Evolutionary conservation across 352 stramenopile species (phyloP).

Genomic region (Pythium phragmitis): DNA sequence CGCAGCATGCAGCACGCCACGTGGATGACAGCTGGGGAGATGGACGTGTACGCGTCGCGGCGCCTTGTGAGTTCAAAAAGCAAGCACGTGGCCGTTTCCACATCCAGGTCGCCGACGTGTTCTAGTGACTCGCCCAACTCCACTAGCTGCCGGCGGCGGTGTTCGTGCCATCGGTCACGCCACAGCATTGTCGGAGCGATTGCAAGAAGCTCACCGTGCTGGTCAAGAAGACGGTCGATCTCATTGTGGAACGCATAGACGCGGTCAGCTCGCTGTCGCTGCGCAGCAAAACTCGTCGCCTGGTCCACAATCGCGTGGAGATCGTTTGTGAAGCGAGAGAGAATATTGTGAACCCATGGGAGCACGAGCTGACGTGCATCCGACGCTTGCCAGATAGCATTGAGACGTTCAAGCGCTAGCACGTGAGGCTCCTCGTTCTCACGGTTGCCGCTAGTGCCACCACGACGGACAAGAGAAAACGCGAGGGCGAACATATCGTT

Average conservation of each 20-base stretch:
- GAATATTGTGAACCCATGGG: no score
- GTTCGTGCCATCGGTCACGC: slow-evolving; percentile 1
- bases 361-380: neutral
- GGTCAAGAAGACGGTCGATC: neutral
- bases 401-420: neutral
- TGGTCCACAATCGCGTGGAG: no score
- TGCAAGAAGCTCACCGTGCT: no score
- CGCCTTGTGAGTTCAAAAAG: slow-evolving; percentile 13
- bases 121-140: neutral
- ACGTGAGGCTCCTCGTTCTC: neutral
- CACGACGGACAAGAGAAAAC: neutral
- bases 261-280: neutral
- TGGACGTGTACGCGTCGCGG: slow-evolving; percentile 3
- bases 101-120: neutral
- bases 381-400: neutral
- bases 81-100: slow-evolving; percentile 7
- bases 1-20: neutral
- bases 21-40: neutral
- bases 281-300: neutral
- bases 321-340: no score
- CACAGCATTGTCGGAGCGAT: neutral
- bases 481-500: neutral
- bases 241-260: slow-evolving; percentile 14
- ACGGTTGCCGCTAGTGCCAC: neutral
- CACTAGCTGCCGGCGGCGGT: neutral